These are phyloP conservation scores for Vickermania spadyakhi DNA, from an alignment of 208 protist genomes.

Conservation along the genomic window DNA sequence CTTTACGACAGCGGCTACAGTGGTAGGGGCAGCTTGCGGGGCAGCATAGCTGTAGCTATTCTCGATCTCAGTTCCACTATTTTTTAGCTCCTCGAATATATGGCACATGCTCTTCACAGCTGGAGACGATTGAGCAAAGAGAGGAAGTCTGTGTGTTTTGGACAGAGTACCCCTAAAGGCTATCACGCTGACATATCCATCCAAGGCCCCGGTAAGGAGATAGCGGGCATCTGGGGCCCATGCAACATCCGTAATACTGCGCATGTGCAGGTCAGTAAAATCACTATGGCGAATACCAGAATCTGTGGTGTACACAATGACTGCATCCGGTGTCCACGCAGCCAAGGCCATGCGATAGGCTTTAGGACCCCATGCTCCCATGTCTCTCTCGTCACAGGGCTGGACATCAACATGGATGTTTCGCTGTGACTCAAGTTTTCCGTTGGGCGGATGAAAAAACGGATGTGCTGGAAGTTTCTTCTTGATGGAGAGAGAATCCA, in stretches of 20 bases:
- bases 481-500: conserved; percentile 23
- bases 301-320: conserved; percentile 83
- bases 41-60: conserved; percentile 8
- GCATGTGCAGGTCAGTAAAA: conserved; percentile 84
- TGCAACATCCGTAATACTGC: conserved; percentile 80
- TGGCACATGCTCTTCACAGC: conserved; percentile 21
- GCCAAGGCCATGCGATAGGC: conserved; percentile 82
- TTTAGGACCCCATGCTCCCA: conserved; percentile 53
- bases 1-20: conserved; percentile 35
- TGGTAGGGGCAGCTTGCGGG: background rate
- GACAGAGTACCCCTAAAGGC: conserved; percentile 40
- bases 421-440: background rate
- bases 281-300: conserved; percentile 71
- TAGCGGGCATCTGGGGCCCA: conserved; percentile 50
- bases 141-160: conserved; percentile 41
- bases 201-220: conserved; percentile 67
- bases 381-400: background rate
- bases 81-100: conserved; percentile 23
- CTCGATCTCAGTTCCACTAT: conserved; percentile 16
- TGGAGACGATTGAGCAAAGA: conserved; percentile 41
- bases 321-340: conserved; percentile 75
- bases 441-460: background rate
- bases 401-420: background rate
- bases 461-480: background rate
- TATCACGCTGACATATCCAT: conserved; percentile 81